These are phyloP conservation scores for Chrysanthemum makinoi DNA, from an alignment of 129 eudicot genomes.

Conservation along the genomic window DNA sequence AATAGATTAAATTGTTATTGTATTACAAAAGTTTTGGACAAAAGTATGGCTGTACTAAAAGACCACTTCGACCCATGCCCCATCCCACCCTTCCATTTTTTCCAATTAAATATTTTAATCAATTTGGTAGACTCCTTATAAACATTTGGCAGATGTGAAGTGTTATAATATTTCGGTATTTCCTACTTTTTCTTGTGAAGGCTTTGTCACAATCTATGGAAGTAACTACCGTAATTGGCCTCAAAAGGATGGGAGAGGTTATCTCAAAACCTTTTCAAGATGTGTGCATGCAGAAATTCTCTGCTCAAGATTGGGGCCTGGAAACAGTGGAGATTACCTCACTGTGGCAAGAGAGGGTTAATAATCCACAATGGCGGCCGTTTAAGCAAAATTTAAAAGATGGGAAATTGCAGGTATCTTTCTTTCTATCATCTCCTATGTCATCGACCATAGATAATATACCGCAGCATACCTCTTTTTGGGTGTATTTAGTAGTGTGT, in stretches of 20 bases:
- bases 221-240: constrained; percentile 32
- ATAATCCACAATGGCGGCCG: constrained; percentile 58
- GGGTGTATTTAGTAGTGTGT: neutral
- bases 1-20: too few species aligned
- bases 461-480: neutral
- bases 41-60: too few species aligned
- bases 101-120: neutral
- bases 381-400: constrained; percentile 41
- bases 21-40: too few species aligned
- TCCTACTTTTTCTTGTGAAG: constrained; percentile 19
- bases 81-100: too few species aligned
- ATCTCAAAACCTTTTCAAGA: constrained; percentile 55
- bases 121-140: constrained; percentile 6
- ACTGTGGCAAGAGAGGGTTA: constrained; percentile 57
- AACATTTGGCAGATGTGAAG: neutral
- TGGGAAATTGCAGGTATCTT: constrained; percentile 42
- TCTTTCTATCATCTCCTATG: neutral
- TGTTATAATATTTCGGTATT: neutral
- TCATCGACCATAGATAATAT: too few species aligned
- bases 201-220: constrained; percentile 41
- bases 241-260: constrained; percentile 71
- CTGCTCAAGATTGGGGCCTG: constrained; percentile 41
- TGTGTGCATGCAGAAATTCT: constrained; percentile 47
- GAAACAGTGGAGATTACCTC: constrained; percentile 46
- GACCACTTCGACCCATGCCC: too few species aligned